phyloP scores from a whole-genome alignment of 805 yeast genomes.

The Allodekkera sacchari region DNA sequence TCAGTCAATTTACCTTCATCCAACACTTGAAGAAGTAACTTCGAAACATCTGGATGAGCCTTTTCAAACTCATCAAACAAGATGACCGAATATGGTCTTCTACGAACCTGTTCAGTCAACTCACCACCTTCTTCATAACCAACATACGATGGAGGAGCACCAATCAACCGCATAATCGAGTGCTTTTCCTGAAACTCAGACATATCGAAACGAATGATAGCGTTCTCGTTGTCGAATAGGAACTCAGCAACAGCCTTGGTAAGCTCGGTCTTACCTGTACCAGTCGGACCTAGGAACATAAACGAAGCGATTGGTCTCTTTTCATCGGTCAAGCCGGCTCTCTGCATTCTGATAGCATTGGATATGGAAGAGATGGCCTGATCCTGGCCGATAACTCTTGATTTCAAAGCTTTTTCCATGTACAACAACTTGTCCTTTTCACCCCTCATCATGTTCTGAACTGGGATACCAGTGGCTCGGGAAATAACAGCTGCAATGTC shows the following conservation, averaged over 20 bases:
- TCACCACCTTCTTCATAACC: conserved; percentile 96
- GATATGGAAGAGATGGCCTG: conserved; percentile 86
- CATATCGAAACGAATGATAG: conserved; percentile 93
- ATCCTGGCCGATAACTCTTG: conserved; percentile 89
- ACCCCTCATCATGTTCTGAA: conserved; percentile 82
- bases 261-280: conserved; percentile 96
- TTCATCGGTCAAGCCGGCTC: conserved; percentile 94
- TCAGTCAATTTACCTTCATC: conserved; percentile 95
- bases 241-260: conserved; percentile 91
- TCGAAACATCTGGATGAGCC: conserved; percentile 94
- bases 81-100: conserved; percentile 91
- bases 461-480: conserved; percentile 94
- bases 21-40: conserved; percentile 79
- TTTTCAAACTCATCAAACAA: conserved; percentile 95
- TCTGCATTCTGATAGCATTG: conserved; percentile 90
- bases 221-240: conserved; percentile 77
- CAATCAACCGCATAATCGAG: conserved; percentile 82
- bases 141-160: conserved; percentile 98
- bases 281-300: conserved; percentile 96
- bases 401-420: conserved; percentile 75
- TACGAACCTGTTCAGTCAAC: conserved; percentile 88
- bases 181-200: conserved; percentile 96
- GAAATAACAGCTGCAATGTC: conserved; percentile 91
- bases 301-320: conserved; percentile 94
- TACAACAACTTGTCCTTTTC: conserved; percentile 83